These are phyloP conservation scores for Lepidium campestre DNA, from an alignment of 441 rosid genomes.

Conservation along the genomic window DNA sequence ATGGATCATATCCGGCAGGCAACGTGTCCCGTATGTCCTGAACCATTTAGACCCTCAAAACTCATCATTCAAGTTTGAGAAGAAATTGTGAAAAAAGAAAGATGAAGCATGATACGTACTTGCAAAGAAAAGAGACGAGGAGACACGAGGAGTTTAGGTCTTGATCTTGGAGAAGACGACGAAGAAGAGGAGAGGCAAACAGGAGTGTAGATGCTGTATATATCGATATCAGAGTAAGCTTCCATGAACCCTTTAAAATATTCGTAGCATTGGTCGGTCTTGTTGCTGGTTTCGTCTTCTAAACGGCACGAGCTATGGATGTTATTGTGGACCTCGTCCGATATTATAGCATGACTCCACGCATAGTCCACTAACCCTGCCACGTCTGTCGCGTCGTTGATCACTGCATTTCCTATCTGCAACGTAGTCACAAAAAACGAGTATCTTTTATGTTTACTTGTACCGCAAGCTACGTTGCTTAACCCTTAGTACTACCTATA, in stretches of 20 bases:
- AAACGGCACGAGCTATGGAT: constrained; percentile 38
- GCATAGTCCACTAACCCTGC: constrained; percentile 46
- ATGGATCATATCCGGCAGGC: constrained; percentile 57
- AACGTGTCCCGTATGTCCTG: constrained; percentile 43
- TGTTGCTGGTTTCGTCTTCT: background rate
- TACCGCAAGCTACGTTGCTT: background rate
- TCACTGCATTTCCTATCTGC: constrained; percentile 55
- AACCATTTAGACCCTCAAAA: background rate
- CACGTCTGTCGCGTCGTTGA: constrained; percentile 42
- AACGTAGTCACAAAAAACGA: background rate
- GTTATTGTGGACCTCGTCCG: constrained; percentile 35
- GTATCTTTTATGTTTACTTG: background rate
- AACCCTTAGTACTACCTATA: background rate
- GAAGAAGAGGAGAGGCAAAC: constrained; percentile 27
- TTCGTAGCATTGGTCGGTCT: constrained; percentile 24
- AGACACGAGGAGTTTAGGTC: constrained; percentile 24
- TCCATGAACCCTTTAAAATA: constrained; percentile 27
- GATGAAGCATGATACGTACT: constrained; percentile 24
- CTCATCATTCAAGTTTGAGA: background rate
- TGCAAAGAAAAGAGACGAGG: constrained; percentile 35
- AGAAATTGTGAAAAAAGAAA: background rate
- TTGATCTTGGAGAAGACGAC: constrained; percentile 5
- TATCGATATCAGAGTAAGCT: constrained; percentile 45
- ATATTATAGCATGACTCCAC: constrained; percentile 61
- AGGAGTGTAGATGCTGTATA: constrained; percentile 51